Evolutionary conservation across 1,284 basidiomycete species (phyloP).

Genomic region (Hymenochaete sp.): DNA sequence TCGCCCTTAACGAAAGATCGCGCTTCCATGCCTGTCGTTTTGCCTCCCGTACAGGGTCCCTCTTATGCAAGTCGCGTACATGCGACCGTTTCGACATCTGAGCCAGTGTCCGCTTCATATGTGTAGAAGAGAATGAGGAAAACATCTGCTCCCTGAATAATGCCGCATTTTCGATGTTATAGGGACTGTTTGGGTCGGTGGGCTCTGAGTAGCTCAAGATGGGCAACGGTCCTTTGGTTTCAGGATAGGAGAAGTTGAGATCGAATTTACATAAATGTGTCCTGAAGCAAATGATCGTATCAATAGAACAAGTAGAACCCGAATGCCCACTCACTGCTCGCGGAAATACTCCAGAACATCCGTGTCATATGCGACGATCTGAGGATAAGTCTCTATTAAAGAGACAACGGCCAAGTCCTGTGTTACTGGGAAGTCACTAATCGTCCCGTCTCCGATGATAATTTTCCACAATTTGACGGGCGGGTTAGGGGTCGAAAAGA

Average conservation of each 20-base stretch:
- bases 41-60: constrained; percentile 1
- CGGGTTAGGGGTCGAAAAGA: constrained; percentile 16
- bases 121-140: background rate
- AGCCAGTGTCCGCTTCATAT: constrained; percentile 4
- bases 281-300: constrained; percentile 7
- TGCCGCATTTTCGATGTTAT: background rate
- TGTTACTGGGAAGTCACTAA: constrained; percentile 5
- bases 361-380: constrained; percentile 18
- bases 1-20: constrained; percentile 23
- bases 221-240: constrained; percentile 13
- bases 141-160: background rate
- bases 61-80: constrained; percentile 1
- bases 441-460: constrained; percentile 19
- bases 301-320: background rate
- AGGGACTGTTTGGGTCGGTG: constrained; percentile 1
- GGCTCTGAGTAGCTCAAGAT: constrained; percentile 4
- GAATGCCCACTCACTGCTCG: constrained; percentile 16
- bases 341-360: constrained; percentile 18
- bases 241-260: constrained; percentile 20
- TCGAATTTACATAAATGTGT: constrained; percentile 18
- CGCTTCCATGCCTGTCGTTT: constrained; percentile 11
- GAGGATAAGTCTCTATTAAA: constrained; percentile 17
- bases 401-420: constrained; percentile 10
- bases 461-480: constrained; percentile 20
- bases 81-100: background rate